Conservation (phyloP, 1,139 yeast genomes). For the Yamadazyma pseudoaaseri region DNA sequence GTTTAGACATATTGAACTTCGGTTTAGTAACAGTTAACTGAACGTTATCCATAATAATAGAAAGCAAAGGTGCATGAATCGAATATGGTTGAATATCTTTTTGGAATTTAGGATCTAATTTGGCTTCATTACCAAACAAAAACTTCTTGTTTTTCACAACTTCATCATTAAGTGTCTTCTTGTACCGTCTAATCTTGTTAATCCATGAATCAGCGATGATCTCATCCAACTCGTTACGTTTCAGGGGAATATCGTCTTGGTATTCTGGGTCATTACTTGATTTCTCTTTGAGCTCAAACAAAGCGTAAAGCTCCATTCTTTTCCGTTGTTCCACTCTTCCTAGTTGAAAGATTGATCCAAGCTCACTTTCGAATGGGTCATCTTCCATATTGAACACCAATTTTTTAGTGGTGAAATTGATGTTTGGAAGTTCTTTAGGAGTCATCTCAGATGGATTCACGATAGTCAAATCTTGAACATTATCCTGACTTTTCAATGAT, state of each 20-base stretch:
- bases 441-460: slow-evolving; percentile 36
- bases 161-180: slow-evolving; percentile 39
- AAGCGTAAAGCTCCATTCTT: slow-evolving; percentile 55
- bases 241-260: slow-evolving; percentile 9
- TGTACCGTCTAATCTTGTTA: slow-evolving; percentile 51
- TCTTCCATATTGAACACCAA: slow-evolving; percentile 62
- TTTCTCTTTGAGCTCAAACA: slow-evolving; percentile 42
- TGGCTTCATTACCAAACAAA: slow-evolving; percentile 44
- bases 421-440: slow-evolving; percentile 52
- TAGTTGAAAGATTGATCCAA: slow-evolving; percentile 72
- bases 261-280: background rate
- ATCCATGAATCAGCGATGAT: slow-evolving; percentile 39
- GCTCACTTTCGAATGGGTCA: slow-evolving; percentile 83
- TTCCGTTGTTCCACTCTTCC: slow-evolving; percentile 71
- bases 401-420: slow-evolving; percentile 48
- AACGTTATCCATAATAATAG: slow-evolving; percentile 55
- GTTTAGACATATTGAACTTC: slow-evolving; percentile 47
- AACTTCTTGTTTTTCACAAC: slow-evolving; percentile 52
- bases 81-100: slow-evolving; percentile 58
- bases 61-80: slow-evolving; percentile 63
- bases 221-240: slow-evolving; percentile 16
- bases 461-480: slow-evolving; percentile 17
- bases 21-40: slow-evolving; percentile 57
- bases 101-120: slow-evolving; percentile 45
- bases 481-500: slow-evolving; percentile 32